phyloP scores from a whole-genome alignment of 2,329 filamentous ascomycete genomes.

The Talaromyces albobiverticillius region DNA sequence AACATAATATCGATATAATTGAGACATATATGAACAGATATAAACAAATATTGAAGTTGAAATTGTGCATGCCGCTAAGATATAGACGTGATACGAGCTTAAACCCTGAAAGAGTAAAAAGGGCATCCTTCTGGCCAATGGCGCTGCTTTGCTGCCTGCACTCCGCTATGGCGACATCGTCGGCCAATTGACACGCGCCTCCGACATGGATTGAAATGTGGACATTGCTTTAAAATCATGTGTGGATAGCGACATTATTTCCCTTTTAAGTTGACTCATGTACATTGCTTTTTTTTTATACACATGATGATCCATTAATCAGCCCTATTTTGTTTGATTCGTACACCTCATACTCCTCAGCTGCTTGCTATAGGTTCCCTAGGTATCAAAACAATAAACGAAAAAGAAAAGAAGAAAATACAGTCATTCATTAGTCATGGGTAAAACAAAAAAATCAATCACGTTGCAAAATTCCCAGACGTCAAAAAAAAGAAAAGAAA shows the following conservation, averaged over 20 bases:
- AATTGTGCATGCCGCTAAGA: background rate
- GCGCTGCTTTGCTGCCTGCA: background rate
- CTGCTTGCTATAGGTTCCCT: background rate
- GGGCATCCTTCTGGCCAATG: constrained; percentile 3
- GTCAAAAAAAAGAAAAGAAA: background rate
- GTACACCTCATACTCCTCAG: background rate
- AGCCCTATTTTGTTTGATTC: background rate
- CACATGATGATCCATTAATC: background rate
- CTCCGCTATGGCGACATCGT: constrained; percentile 16
- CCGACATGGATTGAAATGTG: too few species aligned
- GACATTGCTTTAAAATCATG: too few species aligned
- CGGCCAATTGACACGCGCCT: constrained; percentile 5
- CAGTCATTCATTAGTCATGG: constrained; percentile 1
- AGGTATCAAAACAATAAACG: constrained; percentile 6
- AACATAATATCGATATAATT: too few species aligned
- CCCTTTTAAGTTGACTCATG: too few species aligned
- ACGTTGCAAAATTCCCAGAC: background rate
- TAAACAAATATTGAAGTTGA: too few species aligned
- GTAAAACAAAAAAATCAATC: background rate
- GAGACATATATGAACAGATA: too few species aligned
- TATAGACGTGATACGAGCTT: constrained; percentile 1
- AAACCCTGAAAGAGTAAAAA: background rate
- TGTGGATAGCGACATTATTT: too few species aligned
- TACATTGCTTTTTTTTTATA: background rate
- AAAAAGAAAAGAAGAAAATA: background rate